A percentile compares a stretch with the other conserved stretches of the same genome.
phyloP scores from a whole-genome alignment of 306 rosid genomes.

The Herpetospermum pedunculosum region DNA sequence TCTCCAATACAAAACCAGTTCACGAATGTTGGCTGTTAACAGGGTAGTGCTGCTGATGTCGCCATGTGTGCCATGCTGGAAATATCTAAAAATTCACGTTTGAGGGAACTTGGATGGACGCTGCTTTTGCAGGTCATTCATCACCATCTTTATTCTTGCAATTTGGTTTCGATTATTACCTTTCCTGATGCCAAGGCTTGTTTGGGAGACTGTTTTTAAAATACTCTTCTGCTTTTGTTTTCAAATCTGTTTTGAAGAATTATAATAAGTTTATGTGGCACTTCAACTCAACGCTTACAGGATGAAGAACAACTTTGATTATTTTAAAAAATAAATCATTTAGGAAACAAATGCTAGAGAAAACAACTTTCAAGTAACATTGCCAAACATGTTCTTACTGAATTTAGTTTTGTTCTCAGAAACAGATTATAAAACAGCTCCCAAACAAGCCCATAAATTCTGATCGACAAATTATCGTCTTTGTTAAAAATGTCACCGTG shows the following conservation, averaged over 20 bases:
- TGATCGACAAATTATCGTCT: not conserved
- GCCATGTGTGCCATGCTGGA: slow-evolving; percentile 99
- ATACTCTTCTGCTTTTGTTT: not conserved
- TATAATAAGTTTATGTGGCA: not conserved
- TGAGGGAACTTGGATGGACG: slow-evolving; percentile 86
- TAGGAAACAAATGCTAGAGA: not conserved
- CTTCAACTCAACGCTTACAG: not conserved
- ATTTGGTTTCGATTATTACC: not conserved
- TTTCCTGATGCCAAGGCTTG: not conserved
- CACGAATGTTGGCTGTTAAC: slow-evolving; percentile 26
- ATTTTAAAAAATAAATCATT: not conserved
- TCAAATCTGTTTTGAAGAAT: not conserved
- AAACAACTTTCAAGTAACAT: not conserved
- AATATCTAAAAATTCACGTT: slow-evolving; percentile 41
- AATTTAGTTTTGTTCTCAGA: not conserved
- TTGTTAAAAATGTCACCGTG: not conserved
- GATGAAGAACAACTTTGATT: not conserved
- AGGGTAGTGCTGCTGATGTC: slow-evolving; percentile 98
- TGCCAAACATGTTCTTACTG: not conserved
- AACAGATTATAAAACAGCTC: not conserved
- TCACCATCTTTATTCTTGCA: not conserved
- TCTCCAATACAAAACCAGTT: not conserved
- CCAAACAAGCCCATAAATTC: not conserved
- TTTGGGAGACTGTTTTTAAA: not conserved
- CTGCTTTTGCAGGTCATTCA: slow-evolving; percentile 74